Percentiles rank a stretch among this genome's conserved stretches.
phyloP scores from a whole-genome alignment of 495 filamentous ascomycete genomes.

The Hypomontagnella monticulosa region DNA sequence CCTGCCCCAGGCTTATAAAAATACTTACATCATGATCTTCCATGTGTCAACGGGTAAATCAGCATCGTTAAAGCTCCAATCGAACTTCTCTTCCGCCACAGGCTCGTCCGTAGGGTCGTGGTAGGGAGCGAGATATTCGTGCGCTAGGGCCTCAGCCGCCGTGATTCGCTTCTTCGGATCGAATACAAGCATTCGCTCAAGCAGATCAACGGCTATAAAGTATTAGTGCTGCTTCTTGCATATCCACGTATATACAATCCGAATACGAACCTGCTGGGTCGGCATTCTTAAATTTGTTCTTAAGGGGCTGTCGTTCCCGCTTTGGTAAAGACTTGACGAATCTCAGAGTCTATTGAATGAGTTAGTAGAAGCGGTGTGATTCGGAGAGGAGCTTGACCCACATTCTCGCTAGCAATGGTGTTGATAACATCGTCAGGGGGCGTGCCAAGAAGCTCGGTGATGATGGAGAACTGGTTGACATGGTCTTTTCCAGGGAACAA shows the following conservation, averaged over 20 bases:
- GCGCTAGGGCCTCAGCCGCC: constrained; percentile 82
- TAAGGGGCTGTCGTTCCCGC: constrained; percentile 87
- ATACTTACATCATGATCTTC: constrained; percentile 98
- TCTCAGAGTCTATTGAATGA: constrained; percentile 77
- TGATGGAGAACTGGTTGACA: constrained; percentile 99
- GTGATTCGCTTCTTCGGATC: constrained; percentile 92
- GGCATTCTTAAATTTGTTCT: constrained; percentile 94
- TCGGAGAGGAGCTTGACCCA: constrained; percentile 53
- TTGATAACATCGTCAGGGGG: constrained; percentile 98
- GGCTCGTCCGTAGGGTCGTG: constrained; percentile 98
- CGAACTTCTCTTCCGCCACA: constrained; percentile 95
- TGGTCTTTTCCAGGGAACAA: constrained; percentile 99
- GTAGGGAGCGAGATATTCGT: constrained; percentile 95
- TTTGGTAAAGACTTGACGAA: constrained; percentile 99
- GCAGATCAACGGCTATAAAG: constrained; percentile 83
- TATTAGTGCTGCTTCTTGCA: constrained; percentile 15
- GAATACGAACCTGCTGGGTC: constrained; percentile 81
- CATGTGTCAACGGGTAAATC: constrained; percentile 98
- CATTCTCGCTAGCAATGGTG: constrained; percentile 98
- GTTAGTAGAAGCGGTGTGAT: constrained; percentile 1
- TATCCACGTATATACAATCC: background rate
- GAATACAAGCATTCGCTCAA: constrained; percentile 97
- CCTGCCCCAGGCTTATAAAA: constrained; percentile 9
- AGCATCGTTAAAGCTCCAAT: constrained; percentile 99
- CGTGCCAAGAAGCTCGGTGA: constrained; percentile 97